A percentile compares a stretch with the other conserved stretches of the same genome.
phyloP scores from a whole-genome alignment of 768 basidiomycete genomes.

The Pleurotus salmoneostramineus region DNA sequence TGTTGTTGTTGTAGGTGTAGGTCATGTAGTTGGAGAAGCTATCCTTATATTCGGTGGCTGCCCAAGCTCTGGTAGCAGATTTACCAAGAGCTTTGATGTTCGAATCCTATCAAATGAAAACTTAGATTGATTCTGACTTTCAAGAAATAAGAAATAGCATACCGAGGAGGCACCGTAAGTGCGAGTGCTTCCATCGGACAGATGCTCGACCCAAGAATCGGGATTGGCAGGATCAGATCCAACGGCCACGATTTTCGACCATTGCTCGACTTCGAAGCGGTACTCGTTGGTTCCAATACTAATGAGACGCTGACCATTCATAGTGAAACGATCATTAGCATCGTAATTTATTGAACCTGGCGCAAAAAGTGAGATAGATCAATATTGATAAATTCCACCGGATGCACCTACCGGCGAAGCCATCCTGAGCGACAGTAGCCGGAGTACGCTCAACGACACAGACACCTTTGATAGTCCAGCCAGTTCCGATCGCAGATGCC shows the following conservation, averaged over 20 bases:
- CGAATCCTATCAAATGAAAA: constrained; percentile 1
- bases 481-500: constrained; percentile 9
- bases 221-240: constrained; percentile 9
- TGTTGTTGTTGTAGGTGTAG: constrained; percentile 8
- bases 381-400: not conserved
- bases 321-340: constrained; percentile 7
- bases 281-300: constrained; percentile 9
- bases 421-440: constrained; percentile 11
- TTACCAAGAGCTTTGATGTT: constrained; percentile 10
- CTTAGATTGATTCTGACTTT: not conserved
- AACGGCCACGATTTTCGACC: constrained; percentile 7
- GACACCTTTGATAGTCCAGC: constrained; percentile 10
- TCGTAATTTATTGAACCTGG: constrained; percentile 8
- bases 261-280: constrained; percentile 11
- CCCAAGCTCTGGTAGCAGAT: constrained; percentile 9
- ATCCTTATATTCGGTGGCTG: constrained; percentile 3
- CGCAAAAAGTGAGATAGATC: not conserved
- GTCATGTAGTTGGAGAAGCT: constrained; percentile 10
- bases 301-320: constrained; percentile 11
- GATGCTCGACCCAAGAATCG: constrained; percentile 11
- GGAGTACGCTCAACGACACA: constrained; percentile 5
- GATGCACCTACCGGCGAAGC: constrained; percentile 5
- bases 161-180: constrained; percentile 5
- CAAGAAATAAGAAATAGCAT: not conserved
- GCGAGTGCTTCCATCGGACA: constrained; percentile 7